These are phyloP conservation scores for Fonsecaea erecta DNA, from an alignment of 2,329 filamentous ascomycete species.

Conservation along the genomic window DNA sequence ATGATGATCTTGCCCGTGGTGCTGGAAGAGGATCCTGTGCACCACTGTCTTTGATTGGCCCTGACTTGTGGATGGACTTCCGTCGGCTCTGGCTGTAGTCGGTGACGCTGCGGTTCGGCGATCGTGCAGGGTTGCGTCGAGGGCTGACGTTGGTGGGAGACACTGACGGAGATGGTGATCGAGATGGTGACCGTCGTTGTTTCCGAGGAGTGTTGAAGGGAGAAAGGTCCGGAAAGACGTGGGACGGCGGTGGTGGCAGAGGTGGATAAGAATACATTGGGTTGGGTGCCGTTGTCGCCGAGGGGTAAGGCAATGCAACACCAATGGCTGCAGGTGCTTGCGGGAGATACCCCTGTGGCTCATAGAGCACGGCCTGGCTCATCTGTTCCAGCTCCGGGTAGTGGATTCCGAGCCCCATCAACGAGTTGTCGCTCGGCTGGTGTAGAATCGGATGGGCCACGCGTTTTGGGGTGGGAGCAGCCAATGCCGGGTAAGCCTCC, in stretches of 20 bases:
- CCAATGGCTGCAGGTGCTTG: conserved; percentile 14
- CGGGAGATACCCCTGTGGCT: conserved; percentile 15
- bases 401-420: conserved; percentile 28
- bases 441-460: conserved; percentile 33
- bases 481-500: conserved; percentile 32
- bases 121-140: conserved; percentile 37
- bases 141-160: conserved; percentile 45
- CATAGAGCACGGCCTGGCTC: conserved; percentile 45
- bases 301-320: conserved; percentile 29
- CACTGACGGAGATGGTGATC: conserved; percentile 46
- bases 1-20: conserved; percentile 29
- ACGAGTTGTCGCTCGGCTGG: conserved; percentile 9
- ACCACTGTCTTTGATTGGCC: conserved; percentile 40
- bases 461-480: conserved; percentile 32
- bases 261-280: conserved; percentile 46
- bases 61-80: conserved; percentile 48
- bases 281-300: conserved; percentile 15
- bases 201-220: conserved; percentile 41
- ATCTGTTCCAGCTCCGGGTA: conserved; percentile 40
- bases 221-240: conserved; percentile 45
- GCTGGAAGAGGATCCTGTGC: conserved; percentile 40
- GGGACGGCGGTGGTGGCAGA: conserved; percentile 45
- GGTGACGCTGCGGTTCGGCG: conserved; percentile 37
- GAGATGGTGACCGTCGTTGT: conserved; percentile 35
- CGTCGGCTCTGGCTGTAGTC: conserved; percentile 45